Evolutionary conservation across 805 yeast genomes (phyloP).

Genomic region (Torulaspora indica): DNA sequence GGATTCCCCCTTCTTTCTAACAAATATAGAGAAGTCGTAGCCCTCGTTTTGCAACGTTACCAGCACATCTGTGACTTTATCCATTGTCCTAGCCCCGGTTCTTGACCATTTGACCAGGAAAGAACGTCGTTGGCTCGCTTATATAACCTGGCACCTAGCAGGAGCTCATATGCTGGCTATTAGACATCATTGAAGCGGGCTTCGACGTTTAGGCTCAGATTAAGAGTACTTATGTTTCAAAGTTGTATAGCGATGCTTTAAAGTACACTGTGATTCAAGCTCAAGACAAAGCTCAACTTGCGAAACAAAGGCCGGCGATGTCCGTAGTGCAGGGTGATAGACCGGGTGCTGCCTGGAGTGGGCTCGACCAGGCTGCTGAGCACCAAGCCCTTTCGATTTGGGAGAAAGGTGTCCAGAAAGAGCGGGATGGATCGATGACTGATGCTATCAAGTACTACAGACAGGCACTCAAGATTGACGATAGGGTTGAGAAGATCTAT

Average conservation of each 20-base stretch:
- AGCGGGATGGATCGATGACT: constrained; percentile 67
- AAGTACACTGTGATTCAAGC: constrained; percentile 6
- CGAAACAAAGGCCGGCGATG: not conserved
- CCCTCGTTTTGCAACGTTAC: constrained; percentile 12
- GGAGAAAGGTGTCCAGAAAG: constrained; percentile 67
- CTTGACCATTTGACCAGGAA: not conserved
- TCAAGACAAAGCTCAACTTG: constrained; percentile 5
- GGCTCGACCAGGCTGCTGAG: constrained; percentile 2
- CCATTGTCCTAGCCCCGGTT: constrained; percentile 6
- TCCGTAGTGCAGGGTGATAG: not conserved
- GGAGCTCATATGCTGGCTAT: not conserved
- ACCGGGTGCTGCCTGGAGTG: too few relatives aligned
- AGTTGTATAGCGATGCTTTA: not conserved
- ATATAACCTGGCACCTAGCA: not conserved
- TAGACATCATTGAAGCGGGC: not conserved
- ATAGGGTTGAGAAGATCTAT: constrained; percentile 63
- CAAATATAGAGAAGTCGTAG: constrained; percentile 14
- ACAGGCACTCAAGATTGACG: constrained; percentile 54
- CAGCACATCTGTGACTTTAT: constrained; percentile 10
- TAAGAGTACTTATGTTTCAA: constrained; percentile 9
- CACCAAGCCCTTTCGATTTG: constrained; percentile 55
- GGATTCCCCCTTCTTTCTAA: constrained; percentile 7
- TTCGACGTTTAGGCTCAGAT: constrained; percentile 1
- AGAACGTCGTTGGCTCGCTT: not conserved
- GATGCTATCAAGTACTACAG: constrained; percentile 76